Evolutionary conservation across 768 basidiomycete species (phyloP), one percentile per base, ranked within the genome.

Genomic region (Suillus placidus): DNA sequence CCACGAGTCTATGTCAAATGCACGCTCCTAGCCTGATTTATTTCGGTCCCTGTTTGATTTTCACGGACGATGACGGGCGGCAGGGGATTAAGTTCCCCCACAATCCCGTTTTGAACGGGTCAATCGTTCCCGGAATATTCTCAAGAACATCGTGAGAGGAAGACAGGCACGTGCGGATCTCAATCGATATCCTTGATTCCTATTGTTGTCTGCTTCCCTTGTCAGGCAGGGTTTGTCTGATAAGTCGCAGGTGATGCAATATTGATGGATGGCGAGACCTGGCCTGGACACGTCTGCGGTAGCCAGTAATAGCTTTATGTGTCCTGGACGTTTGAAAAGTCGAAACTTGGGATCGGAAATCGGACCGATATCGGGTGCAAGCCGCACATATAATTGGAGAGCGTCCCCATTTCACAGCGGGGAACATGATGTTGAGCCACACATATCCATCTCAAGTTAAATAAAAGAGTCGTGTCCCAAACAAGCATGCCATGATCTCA

Each of bases 61-160:
- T 32, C 7, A 32, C 51, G 30, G 51, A 52, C 30, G 51, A 52
- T 32, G 51, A 52, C 26, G 30, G 51, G 51, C 51, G 26, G 62
- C 63, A 66, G 57, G 52, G 47, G 34, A 30, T 56, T 49, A 61
- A 43, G 60, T 42, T 54, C 56, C 55, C 55, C 63, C 66, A 51
- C 61, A 60, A 55, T 66, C 68, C 73, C 73, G 74, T 54, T 66
- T 61, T 1, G 64, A 71, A 69, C 74, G 72, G 74, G 68, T 43
- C 51, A 64, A 63, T 56, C 52, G 38, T 20, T 30, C 62, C 32
- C 43, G 35, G 64, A 68, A 71, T 52, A 43, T 73, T 62, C 67
- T 66, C 57, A 47, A 56, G 66, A 69, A 71, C 26, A 37, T 30
- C 58, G 70, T 73, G 72, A 69, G 72, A 73, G 67, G 12, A 23